Base-by-base conservation (phyloP, 495 filamentous ascomycete genomes). In the Hypoxylon lienhwacheense region DNA sequence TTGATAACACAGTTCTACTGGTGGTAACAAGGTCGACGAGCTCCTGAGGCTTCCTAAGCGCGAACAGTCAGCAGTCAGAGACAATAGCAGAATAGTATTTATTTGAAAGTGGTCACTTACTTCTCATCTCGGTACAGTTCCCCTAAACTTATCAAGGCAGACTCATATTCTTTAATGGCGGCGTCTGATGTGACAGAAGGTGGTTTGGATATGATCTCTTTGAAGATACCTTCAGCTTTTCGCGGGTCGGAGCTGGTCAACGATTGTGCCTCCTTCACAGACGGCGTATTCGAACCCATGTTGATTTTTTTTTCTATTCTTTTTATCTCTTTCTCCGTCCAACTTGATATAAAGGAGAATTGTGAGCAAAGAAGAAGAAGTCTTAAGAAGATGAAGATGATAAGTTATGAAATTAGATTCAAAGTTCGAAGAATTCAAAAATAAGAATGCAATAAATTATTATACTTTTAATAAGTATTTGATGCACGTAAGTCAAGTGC, bases 41-140 rank as follows among this genome's bases (percentile, higher is more conserved):
- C 69, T 93, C 91, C 61, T 91, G 72, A 61, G 88, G 75, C 73
- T 90, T 89, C 74, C 80, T 83, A 49, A 7, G 41, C 19, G 44
- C 21, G 12, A 31, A 29, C 16, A n/a, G 37, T 66, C 47, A 63
- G 55, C 40, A 47, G 43, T 15, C 0, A 33, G 29, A 43, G 45
- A 7, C 26, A n/a, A 45, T 8, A 40, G 7, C 14, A 4, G 8
- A 44, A 58, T 14, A 7, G 1, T 12, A 40, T 31, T 3, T 19
- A 28, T 24, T 31, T 41, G 8, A 7, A 11, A 14, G 59, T 70
- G 20, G n/a, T 53, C 67, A 26, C 71, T 63, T 25, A 84, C 82
- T 89, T 91, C 66, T 87, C 82, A 77, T 97, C 90, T 53, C 91
- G 85, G 68, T 96, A 93, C 55, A 96, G 75, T 81, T 95, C 86